A percentile compares a stretch with the other conserved stretches of the same genome.
Conservation (phyloP, 805 yeast species). For the Nakazawaea peltata region DNA sequence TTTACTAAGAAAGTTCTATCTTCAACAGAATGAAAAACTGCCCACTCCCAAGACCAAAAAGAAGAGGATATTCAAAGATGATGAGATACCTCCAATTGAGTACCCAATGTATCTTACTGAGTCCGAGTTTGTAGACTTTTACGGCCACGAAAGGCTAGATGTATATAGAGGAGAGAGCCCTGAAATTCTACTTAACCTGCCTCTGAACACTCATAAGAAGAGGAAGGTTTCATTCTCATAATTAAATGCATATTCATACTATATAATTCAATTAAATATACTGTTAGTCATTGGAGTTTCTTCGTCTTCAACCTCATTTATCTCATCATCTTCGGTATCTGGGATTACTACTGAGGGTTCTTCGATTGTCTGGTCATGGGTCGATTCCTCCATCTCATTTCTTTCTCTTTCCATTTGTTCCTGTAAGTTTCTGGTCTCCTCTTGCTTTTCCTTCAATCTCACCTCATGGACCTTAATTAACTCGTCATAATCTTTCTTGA, state of each 20-base stretch:
- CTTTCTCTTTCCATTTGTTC: too few species aligned
- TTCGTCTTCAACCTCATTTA: not conserved
- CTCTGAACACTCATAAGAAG: not conserved
- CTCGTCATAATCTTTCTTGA: conserved; percentile 14
- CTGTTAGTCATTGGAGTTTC: too few species aligned
- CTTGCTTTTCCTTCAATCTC: conserved; percentile 8
- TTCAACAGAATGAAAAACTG: conserved; percentile 77
- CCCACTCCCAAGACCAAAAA: conserved; percentile 75
- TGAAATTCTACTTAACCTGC: not conserved
- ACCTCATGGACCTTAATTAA: conserved; percentile 11
- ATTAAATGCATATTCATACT: too few species aligned
- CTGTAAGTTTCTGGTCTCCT: not conserved
- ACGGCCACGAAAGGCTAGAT: conserved; percentile 31
- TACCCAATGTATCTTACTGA: conserved; percentile 45
- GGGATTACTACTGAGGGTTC: too few species aligned
- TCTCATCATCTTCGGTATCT: too few species aligned
- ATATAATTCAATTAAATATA: not conserved
- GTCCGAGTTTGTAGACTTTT: conserved; percentile 41
- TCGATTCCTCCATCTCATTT: too few species aligned
- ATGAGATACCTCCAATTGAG: conserved; percentile 51
- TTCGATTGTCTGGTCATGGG: too few species aligned
- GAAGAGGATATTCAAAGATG: conserved; percentile 48
- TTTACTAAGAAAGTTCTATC: conserved; percentile 73
- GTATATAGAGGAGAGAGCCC: conserved; percentile 1
- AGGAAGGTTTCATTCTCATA: not conserved